Evolutionary conservation across 2,329 filamentous ascomycete genomes (phyloP).

Genomic region (Fusarium sp.): DNA sequence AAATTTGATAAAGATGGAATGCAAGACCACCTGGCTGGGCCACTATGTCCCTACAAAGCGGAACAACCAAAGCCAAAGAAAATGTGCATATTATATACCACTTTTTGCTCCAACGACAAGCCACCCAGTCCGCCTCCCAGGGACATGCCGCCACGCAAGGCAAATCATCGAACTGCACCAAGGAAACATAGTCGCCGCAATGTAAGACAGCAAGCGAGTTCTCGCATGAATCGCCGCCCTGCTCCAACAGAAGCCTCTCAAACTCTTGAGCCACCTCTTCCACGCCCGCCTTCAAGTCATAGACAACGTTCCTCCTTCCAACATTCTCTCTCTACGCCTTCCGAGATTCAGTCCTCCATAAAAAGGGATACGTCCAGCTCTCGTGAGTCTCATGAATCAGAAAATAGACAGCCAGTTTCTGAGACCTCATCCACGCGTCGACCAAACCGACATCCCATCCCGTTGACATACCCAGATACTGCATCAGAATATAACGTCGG

Average conservation of each 20-base stretch:
- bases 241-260: neutral
- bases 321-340: too few species aligned
- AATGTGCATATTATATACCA: slow-evolving; percentile 34
- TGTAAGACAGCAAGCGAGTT: slow-evolving; percentile 8
- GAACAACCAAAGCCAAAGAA: slow-evolving; percentile 36
- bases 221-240: neutral
- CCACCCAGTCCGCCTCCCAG: slow-evolving; percentile 20
- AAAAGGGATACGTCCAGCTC: neutral
- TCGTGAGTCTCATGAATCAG: neutral
- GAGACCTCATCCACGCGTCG: neutral
- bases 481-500: neutral
- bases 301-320: neutral
- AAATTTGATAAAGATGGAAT: slow-evolving; percentile 32
- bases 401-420: neutral
- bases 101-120: slow-evolving; percentile 27
- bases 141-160: slow-evolving; percentile 4
- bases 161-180: neutral
- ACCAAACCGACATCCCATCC: neutral
- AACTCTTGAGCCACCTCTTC: neutral
- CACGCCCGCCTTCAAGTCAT: neutral
- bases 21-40: slow-evolving; percentile 26
- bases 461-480: slow-evolving; percentile 6
- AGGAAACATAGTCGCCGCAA: neutral
- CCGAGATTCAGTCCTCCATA: too few species aligned
- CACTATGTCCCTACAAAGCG: slow-evolving; percentile 29